phyloP scores from a whole-genome alignment of 1,139 yeast genomes.

The Suhomyces choctaworum region DNA sequence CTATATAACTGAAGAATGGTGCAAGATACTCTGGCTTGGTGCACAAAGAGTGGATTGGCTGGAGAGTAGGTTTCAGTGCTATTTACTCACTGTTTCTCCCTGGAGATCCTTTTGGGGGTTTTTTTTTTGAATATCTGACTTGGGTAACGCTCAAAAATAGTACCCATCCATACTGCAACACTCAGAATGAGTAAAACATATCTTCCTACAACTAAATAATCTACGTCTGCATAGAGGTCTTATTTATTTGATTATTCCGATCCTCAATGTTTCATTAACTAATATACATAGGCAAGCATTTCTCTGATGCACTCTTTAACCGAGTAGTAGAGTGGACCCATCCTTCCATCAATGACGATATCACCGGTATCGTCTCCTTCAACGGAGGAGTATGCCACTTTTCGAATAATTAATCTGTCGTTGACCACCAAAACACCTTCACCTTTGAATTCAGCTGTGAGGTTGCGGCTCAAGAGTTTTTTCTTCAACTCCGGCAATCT shows the following conservation, averaged over 20 bases:
- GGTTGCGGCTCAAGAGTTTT: constrained; percentile 55
- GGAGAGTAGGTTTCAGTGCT: no score
- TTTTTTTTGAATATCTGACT: no score
- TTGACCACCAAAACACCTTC: constrained; percentile 92
- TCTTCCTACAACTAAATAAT: no score
- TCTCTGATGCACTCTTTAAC: constrained; percentile 75
- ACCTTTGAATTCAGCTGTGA: constrained; percentile 85
- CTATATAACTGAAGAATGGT: no score
- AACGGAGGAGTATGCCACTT: constrained; percentile 50
- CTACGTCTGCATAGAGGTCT: not conserved
- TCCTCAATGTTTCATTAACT: constrained; percentile 3
- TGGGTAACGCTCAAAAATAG: no score
- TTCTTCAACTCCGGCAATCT: constrained; percentile 78
- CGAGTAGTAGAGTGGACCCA: constrained; percentile 73
- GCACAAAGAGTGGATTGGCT: no score
- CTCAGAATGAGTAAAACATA: not conserved
- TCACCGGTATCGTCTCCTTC: constrained; percentile 68
- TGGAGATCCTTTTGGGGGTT: no score
- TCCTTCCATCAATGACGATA: constrained; percentile 79
- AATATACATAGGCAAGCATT: constrained; percentile 73
- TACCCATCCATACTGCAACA: no score
- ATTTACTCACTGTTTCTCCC: no score
- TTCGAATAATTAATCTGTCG: constrained; percentile 70
- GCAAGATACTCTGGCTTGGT: no score
- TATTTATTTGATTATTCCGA: no score